Evolutionary conservation across 2,329 filamentous ascomycete genomes (phyloP).

Genomic region (Chrysosporium queenslandicum): DNA sequence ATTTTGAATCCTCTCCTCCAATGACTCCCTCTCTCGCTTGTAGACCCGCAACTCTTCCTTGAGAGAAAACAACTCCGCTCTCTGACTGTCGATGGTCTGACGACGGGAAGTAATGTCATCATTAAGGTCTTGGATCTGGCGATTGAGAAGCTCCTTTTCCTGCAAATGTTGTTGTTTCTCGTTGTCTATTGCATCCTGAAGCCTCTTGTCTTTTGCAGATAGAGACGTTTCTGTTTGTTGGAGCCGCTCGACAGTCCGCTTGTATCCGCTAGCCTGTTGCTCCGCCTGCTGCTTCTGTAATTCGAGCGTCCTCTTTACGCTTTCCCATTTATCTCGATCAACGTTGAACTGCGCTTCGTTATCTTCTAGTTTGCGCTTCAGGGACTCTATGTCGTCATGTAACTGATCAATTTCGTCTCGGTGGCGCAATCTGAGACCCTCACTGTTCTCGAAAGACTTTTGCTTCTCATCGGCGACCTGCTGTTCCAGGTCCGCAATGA

Average conservation of each 20-base stretch:
- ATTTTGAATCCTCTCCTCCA: slow-evolving; percentile 55
- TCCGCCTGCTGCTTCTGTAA: slow-evolving; percentile 57
- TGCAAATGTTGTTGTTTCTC: slow-evolving; percentile 61
- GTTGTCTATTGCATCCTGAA: slow-evolving; percentile 59
- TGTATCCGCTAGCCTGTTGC: slow-evolving; percentile 56
- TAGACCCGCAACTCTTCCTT: slow-evolving; percentile 62
- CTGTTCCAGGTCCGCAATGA: slow-evolving; percentile 41
- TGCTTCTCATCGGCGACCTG: slow-evolving; percentile 46
- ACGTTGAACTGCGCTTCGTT: slow-evolving; percentile 61
- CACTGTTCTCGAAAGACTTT: slow-evolving; percentile 51
- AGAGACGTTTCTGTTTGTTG: slow-evolving; percentile 58
- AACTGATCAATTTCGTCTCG: slow-evolving; percentile 46
- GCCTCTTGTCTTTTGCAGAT: slow-evolving; percentile 56
- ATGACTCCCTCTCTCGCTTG: slow-evolving; percentile 51
- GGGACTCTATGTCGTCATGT: slow-evolving; percentile 48
- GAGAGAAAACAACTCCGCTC: slow-evolving; percentile 54
- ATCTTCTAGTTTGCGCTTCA: slow-evolving; percentile 57
- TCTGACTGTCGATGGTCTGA: slow-evolving; percentile 53
- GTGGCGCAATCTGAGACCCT: slow-evolving; percentile 47
- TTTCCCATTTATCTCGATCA: slow-evolving; percentile 63
- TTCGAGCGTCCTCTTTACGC: slow-evolving; percentile 54
- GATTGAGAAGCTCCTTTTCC: slow-evolving; percentile 59
- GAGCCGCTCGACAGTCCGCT: slow-evolving; percentile 60
- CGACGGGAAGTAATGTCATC: slow-evolving; percentile 60
- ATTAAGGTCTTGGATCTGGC: slow-evolving; percentile 66